Percentiles rank a stretch among this genome's conserved stretches.
Conservation (phyloP, 352 stramenopile species). For the Phytopythium sindhum region DNA sequence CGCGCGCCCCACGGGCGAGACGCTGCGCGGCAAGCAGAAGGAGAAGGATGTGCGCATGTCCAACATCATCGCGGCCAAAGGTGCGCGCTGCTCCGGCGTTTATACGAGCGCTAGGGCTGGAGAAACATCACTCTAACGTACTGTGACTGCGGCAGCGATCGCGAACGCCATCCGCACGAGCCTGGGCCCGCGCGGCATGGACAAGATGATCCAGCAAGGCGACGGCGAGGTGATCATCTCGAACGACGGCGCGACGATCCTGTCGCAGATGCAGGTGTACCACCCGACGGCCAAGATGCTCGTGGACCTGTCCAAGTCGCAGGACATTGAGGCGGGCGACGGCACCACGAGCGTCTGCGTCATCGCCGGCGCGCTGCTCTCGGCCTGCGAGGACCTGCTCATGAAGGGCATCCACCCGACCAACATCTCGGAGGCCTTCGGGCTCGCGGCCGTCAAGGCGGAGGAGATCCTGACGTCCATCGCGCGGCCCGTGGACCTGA, state of each 20-base stretch:
- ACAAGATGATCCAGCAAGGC: constrained; percentile 99
- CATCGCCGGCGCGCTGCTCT: constrained; percentile 97
- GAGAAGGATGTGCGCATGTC: constrained; percentile 98
- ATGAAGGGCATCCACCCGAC: constrained; percentile 98
- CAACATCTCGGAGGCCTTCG: constrained; percentile 96
- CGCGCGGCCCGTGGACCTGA: constrained; percentile 90
- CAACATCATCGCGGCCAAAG: constrained; percentile 98
- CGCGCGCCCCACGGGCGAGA: constrained; percentile 66
- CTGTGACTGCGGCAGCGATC: constrained; percentile 72
- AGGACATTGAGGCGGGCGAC: constrained; percentile 99
- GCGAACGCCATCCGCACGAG: constrained; percentile 98
- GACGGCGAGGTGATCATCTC: constrained; percentile 99
- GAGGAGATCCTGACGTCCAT: constrained; percentile 90
- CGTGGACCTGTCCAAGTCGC: constrained; percentile 98
- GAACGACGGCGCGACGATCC: constrained; percentile 99
- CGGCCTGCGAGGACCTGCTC: constrained; percentile 91
- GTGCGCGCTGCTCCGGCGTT: constrained; percentile 28
- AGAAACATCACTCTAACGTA: background rate
- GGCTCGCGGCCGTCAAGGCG: constrained; percentile 86
- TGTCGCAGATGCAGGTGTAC: constrained; percentile 97
- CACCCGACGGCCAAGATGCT: constrained; percentile 99
- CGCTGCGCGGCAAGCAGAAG: constrained; percentile 90
- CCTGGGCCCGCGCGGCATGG: constrained; percentile 97
- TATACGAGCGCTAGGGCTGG: background rate
- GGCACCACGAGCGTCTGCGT: constrained; percentile 98